Percentiles rank a stretch among this genome's conserved stretches.
Conservation (phyloP, 805 yeast genomes). For the Ogataea sp. region DNA sequence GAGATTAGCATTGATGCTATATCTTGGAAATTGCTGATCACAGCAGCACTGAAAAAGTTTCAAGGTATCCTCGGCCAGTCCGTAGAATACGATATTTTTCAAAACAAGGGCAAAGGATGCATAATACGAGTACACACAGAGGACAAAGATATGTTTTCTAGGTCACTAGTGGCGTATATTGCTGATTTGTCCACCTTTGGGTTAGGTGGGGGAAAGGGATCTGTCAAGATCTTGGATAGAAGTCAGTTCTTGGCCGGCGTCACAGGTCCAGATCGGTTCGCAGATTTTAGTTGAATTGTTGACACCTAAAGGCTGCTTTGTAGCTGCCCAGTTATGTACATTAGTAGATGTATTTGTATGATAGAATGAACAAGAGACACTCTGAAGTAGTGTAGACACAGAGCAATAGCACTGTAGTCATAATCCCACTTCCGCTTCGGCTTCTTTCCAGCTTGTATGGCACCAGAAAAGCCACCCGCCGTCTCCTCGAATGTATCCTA, state of each 20-base stretch:
- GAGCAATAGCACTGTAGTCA: too few relatives aligned
- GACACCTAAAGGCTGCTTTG: too few relatives aligned
- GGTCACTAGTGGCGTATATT: slow-evolving; percentile 10
- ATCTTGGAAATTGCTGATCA: slow-evolving; percentile 19
- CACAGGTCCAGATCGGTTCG: slow-evolving; percentile 16
- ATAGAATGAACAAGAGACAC: too few relatives aligned
- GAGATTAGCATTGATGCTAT: slow-evolving; percentile 7
- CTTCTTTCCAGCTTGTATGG: too few relatives aligned
- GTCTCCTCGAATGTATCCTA: too few relatives aligned
- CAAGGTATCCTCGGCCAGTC: slow-evolving; percentile 21
- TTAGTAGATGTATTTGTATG: too few relatives aligned
- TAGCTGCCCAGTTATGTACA: too few relatives aligned
- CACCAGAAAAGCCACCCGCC: too few relatives aligned
- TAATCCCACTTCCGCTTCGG: too few relatives aligned
- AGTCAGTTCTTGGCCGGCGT: slow-evolving; percentile 18
- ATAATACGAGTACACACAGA: slow-evolving; percentile 15
- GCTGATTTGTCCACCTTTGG: slow-evolving; percentile 7
- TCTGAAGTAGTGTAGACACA: too few relatives aligned
- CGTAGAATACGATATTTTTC: slow-evolving; percentile 17
- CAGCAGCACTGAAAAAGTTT: slow-evolving; percentile 12
- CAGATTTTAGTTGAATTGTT: background rate
- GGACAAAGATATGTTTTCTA: slow-evolving; percentile 12
- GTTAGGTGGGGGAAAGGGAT: slow-evolving; percentile 1
- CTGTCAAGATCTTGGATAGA: slow-evolving; percentile 6
- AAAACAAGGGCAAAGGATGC: slow-evolving; percentile 2